Base-by-base conservation (phyloP, 2,329 filamentous ascomycete genomes). In the Aureobasidium namibiae region DNA sequence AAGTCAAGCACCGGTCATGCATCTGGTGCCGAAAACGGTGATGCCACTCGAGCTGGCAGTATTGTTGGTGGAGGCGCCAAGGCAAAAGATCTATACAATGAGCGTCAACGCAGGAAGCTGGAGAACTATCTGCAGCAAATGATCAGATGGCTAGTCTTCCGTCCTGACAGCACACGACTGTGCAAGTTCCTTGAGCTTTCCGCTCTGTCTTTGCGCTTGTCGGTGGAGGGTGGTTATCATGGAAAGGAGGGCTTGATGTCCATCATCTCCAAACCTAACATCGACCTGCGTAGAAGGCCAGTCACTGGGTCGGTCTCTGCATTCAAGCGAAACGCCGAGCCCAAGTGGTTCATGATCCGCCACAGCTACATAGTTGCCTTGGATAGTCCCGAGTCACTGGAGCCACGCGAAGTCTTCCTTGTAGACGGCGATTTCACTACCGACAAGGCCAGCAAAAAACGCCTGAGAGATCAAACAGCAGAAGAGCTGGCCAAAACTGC, bases 331-430 rank as follows among this genome's bases (percentile, higher is more conserved):
- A 86, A 91, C 67, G 92, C 96, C 73, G 88, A 85, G 62, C 90
- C 91, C 18, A 96, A 96, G 72, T 99, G 94, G 94, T 99, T 99
- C 70, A 79, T 97, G 21, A 91, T 99, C n/a, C 82, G 94, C 54
- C 92, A 97, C 73, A 97, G 91, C 75, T 99, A 99, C 69, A 87
- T 99, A 61, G 92, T 96, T 45, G 96, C 92, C 66, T 92, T 97
- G n/a, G 92, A 97, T 70, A 96, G 94, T 0, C 94, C 94, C 0
- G 92, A 97, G 71, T 95, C 95, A 67, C 95, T 97, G 88, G 92
- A 96, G 68, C 95, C 97, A 34, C 96, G 96, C 71, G 95, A 99
- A 74, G 94, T 99, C 23, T 97, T 96, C 72, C 80, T 99, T n/a
- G 89, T 97, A 26, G 94, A 99, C 69, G 82, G 88, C 1, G 87